phyloP scores from a whole-genome alignment of 495 filamentous ascomycete genomes.

The Lindgomyces ingoldianus region DNA sequence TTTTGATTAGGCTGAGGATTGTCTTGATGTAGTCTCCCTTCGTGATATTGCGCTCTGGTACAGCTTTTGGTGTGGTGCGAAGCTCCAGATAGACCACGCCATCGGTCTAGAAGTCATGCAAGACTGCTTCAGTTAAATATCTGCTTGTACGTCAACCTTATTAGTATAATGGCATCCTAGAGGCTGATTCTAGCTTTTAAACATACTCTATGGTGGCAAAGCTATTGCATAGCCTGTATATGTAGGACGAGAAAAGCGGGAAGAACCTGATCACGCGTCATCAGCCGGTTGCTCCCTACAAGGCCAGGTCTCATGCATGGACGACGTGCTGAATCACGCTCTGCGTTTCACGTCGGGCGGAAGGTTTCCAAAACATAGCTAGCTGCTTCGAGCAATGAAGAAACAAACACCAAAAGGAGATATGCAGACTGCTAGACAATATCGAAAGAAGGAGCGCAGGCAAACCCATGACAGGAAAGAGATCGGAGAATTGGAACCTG shows the following conservation, averaged over 20 bases:
- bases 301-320: neutral
- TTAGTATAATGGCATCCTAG: neutral
- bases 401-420: no score
- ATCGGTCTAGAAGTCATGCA: slow-evolving; percentile 69
- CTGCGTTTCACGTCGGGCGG: no score
- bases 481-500: slow-evolving; percentile 9
- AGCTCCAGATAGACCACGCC: slow-evolving; percentile 80
- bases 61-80: slow-evolving; percentile 73
- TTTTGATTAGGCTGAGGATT: slow-evolving; percentile 59
- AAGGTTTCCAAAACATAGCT: no score
- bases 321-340: no score
- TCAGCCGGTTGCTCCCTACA: slow-evolving; percentile 11
- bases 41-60: slow-evolving; percentile 55
- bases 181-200: neutral
- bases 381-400: neutral
- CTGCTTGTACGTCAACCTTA: slow-evolving; percentile 14
- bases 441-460: no score
- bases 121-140: slow-evolving; percentile 65
- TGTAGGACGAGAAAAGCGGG: slow-evolving; percentile 73
- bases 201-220: slow-evolving; percentile 52
- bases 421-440: no score
- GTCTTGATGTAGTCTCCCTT: slow-evolving; percentile 65
- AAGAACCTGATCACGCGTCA: slow-evolving; percentile 61
- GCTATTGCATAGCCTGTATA: slow-evolving; percentile 70
- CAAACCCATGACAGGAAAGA: slow-evolving; percentile 11